Conservation (phyloP, 2,329 filamentous ascomycete species). For the Podosphaera fusca region DNA sequence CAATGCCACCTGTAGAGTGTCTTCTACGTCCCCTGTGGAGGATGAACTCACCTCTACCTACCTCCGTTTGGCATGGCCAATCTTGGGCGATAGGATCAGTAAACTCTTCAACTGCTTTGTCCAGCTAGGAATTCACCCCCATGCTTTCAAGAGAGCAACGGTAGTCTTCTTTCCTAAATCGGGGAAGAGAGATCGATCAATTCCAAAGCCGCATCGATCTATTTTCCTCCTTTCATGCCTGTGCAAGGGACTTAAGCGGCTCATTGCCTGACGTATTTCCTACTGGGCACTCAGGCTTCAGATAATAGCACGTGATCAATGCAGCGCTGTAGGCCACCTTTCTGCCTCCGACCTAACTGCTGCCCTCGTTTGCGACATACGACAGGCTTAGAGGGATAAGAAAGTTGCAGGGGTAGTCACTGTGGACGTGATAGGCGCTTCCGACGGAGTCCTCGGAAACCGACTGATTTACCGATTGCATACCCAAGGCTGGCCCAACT, state of each 20-base stretch:
- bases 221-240: not conserved
- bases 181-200: not conserved
- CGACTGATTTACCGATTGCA: not conserved
- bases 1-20: too few species aligned
- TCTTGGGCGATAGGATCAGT: too few species aligned
- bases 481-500: not conserved
- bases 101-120: too few species aligned
- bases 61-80: too few species aligned
- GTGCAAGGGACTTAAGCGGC: too few species aligned
- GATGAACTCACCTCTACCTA: too few species aligned
- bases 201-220: not conserved
- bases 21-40: too few species aligned
- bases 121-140: too few species aligned
- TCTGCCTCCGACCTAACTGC: not conserved
- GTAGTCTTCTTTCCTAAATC: not conserved
- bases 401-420: not conserved
- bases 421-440: not conserved
- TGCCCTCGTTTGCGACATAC: not conserved
- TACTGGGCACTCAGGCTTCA: too few species aligned
- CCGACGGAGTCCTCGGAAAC: not conserved
- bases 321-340: not conserved
- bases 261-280: too few species aligned
- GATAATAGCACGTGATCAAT: not conserved
- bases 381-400: too few species aligned
- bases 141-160: not conserved